A percentile compares a stretch with the other conserved stretches of the same genome.
Evolutionary conservation across 1,139 yeast genomes (phyloP).

Genomic region (Magnusiomyces paraingens): DNA sequence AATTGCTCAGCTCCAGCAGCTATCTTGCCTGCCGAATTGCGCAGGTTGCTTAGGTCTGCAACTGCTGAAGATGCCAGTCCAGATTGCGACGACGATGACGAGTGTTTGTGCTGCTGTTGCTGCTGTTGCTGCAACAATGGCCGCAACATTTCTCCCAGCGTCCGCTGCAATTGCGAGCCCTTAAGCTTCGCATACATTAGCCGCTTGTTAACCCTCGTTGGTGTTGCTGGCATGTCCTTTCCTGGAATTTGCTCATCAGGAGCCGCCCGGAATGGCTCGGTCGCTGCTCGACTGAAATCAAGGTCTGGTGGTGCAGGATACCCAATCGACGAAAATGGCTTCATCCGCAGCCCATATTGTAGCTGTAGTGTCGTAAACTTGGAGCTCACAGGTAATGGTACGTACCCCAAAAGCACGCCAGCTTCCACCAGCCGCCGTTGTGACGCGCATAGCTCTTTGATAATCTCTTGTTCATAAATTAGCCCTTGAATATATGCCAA

Average conservation of each 20-base stretch:
- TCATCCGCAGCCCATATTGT: constrained; percentile 64
- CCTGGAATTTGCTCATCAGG: not conserved
- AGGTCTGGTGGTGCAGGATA: constrained; percentile 45
- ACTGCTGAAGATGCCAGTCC: not conserved
- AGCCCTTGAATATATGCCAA: not conserved
- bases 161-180: not conserved
- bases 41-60: not conserved
- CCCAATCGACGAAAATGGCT: constrained; percentile 78
- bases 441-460: constrained; percentile 33
- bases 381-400: constrained; percentile 25
- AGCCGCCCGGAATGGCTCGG: not conserved
- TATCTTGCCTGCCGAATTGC: not conserved
- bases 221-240: not conserved
- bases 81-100: not conserved
- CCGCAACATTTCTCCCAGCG: not conserved
- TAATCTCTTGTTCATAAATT: constrained; percentile 1
- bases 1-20: not conserved
- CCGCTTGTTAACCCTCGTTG: not conserved
- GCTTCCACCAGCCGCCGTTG: constrained; percentile 38
- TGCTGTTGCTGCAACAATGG: not conserved
- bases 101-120: not conserved
- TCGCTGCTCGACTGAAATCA: not conserved
- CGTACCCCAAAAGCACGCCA: constrained; percentile 33
- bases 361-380: constrained; percentile 43
- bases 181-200: not conserved